Base-by-base conservation (phyloP, 495 filamentous ascomycete genomes). In the Cudoniella acicularis region DNA sequence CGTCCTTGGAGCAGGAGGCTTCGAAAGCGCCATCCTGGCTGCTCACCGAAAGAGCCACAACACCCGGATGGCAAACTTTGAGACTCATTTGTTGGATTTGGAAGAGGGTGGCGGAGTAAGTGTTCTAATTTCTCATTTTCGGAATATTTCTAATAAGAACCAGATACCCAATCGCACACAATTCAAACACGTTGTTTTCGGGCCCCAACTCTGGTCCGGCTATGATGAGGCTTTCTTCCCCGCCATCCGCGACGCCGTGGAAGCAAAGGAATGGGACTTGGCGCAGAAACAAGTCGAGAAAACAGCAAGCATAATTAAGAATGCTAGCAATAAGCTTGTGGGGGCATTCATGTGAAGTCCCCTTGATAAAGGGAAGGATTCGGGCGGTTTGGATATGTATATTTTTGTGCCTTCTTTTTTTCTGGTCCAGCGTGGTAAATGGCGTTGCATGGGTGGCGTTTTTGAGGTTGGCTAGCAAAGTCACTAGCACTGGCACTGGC, bases 151-250 rank as follows among this genome's bases (percentile, higher is more conserved):
- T 66, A 48, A 68, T 36, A 43, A 8, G 22, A 27, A 22, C 49
- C 60, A 94, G 88, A 77, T 96, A 24, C 92, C 91, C 26, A 89
- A 90, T 67, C 84, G 94, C 60, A 89, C 89, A 22, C 95, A 97
- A 75, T 98, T 91, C 78, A 96, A 94, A 69, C 95, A 98, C 74
- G 82, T 96, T 65, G 63, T 98, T 51, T 94, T 90, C 65, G 92
- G 86, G 0, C 94, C 94, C 13, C 83, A 91, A 67, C 73, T 82
- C 4, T 92, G 91, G 89, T 85, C 84, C 49, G 85, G 85, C 51
- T 84, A 89, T 69, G 85, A 91, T 50, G 81, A 84, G 47, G 81
- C 86, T 0, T 87, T 84, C 61, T 98, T 98, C 74, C 94, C 94
- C 8, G 85, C 83, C 16, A 86, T 98, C 60, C 80, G 90, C 42